phyloP scores from a whole-genome alignment of 208 protist species.

The Leishmania major region DNA sequence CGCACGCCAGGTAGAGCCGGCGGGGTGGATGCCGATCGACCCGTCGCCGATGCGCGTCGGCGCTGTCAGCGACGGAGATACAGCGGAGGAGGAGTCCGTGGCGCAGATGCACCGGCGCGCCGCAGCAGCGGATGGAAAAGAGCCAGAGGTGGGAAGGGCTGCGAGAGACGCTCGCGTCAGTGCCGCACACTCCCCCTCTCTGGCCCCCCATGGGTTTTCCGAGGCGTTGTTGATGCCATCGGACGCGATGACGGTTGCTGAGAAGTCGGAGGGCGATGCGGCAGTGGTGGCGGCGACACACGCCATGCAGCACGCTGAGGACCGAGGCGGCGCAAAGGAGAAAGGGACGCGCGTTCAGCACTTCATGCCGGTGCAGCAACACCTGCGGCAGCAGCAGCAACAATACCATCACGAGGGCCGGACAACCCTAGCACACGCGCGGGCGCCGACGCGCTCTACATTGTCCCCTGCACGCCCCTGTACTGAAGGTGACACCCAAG shows the following conservation, averaged over 20 bases:
- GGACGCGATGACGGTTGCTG: slow-evolving; percentile 4
- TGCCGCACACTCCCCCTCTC: neutral
- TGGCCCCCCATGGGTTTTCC: neutral
- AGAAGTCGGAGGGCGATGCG: slow-evolving; percentile 12
- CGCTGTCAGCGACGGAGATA: neutral
- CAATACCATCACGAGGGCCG: neutral
- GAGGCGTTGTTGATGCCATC: slow-evolving; percentile 2
- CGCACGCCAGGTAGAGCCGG: slow-evolving; percentile 29
- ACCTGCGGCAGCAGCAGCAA: neutral
- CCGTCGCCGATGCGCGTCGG: neutral
- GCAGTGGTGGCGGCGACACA: neutral
- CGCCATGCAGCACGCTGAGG: neutral
- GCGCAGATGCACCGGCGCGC: neutral
- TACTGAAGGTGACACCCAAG: too few relatives aligned
- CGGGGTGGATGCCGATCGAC: slow-evolving; percentile 17
- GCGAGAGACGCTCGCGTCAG: too few relatives aligned
- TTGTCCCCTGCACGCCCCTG: neutral
- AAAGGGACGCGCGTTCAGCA: neutral
- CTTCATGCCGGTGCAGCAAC: neutral
- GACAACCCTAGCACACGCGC: neutral
- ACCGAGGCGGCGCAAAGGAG: neutral
- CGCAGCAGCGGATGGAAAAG: too few relatives aligned
- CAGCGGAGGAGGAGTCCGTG: neutral
- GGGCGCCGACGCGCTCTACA: too few relatives aligned
- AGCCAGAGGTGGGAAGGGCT: too few relatives aligned